These are phyloP conservation scores for Fusarium temperatum DNA, from an alignment of 2,329 filamentous ascomycete species.

Conservation along the genomic window DNA sequence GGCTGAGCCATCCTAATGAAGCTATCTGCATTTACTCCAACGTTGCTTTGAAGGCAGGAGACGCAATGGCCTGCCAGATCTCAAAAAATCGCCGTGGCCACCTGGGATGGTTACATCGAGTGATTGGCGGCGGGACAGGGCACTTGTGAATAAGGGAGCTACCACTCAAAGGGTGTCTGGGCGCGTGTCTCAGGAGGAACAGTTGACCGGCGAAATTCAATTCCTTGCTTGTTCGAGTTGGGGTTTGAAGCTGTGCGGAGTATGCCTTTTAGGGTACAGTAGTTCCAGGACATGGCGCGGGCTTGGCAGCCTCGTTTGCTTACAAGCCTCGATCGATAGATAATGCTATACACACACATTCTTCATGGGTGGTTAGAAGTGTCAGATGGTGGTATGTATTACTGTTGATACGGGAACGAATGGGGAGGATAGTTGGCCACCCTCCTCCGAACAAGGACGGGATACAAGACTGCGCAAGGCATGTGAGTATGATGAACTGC, in stretches of 20 bases:
- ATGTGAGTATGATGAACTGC: slow-evolving; percentile 38
- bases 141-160: slow-evolving; percentile 34
- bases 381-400: background rate
- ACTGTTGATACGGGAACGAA: slow-evolving; percentile 18
- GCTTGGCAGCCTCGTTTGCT: slow-evolving; percentile 30
- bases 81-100: slow-evolving; percentile 40
- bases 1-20: slow-evolving; percentile 25
- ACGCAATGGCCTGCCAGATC: slow-evolving; percentile 43
- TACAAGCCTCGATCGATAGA: slow-evolving; percentile 32
- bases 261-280: slow-evolving; percentile 15
- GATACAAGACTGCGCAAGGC: slow-evolving; percentile 11
- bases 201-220: slow-evolving; percentile 37
- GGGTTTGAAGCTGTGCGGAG: background rate
- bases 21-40: slow-evolving; percentile 31
- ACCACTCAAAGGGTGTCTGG: slow-evolving; percentile 40
- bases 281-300: slow-evolving; percentile 20
- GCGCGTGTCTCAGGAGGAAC: slow-evolving; percentile 42
- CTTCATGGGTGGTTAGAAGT: slow-evolving; percentile 15
- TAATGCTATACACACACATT: slow-evolving; percentile 6
- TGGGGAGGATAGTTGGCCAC: slow-evolving; percentile 16
- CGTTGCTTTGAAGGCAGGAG: slow-evolving; percentile 32
- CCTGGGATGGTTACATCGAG: slow-evolving; percentile 42
- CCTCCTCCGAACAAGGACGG: slow-evolving; percentile 21
- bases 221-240: slow-evolving; percentile 31
- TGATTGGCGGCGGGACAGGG: slow-evolving; percentile 30